Evolutionary conservation across 176 grass and related monocot genomes (phyloP), one percentile per base, ranked within the genome.

Genomic region (Aegilops umbellulata): DNA sequence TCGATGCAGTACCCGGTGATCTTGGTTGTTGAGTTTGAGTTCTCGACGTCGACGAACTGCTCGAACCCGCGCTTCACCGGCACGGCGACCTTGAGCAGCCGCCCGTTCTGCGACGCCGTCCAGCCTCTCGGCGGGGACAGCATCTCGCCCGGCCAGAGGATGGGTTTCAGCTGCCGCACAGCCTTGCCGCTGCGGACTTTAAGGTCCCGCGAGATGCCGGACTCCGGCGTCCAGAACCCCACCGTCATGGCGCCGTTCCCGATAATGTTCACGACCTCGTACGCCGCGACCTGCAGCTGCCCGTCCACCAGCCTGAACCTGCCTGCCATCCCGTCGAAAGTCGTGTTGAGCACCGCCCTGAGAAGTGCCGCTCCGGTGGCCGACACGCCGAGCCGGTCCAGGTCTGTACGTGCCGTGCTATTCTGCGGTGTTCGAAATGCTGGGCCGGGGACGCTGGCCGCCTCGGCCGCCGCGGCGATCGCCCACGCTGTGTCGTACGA

Each of bases 261-360:
- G 82, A 89, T 31, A 65, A 98, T 22, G 62, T 98, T 95, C 36
- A 98, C 23, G 24, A 98, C 64, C 89, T 98, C 95, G 76, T 90
- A 93, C 4, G 73, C 77, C 22, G 82, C 62, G 22, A 74, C 20
- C 83, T 85, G 83, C 67, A 93, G 91, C 63, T 98, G 86, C 51
- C 93, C 91, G 20, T 93, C 83, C 5, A 88, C 61, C 26, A 95
- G 91, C n/a, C 34, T 79, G 74, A 95, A 98, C 30, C 86, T 70
- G 0, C 95, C 91, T n/a, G 93, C 89, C 41, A 98, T 84, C 19
- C 95, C 91, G n/a, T 27, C 30, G 82, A 98, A 98, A 5, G 15
- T 74, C 39, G 87, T 92, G 26, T 15, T 29, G 17, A 32, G 86
- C 25, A 98, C 84, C 30, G 79, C 91, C 0, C 41, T 13, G 60